Base-by-base conservation (phyloP, 208 protist species). In the Trypanosomatidae sp. region DNA sequence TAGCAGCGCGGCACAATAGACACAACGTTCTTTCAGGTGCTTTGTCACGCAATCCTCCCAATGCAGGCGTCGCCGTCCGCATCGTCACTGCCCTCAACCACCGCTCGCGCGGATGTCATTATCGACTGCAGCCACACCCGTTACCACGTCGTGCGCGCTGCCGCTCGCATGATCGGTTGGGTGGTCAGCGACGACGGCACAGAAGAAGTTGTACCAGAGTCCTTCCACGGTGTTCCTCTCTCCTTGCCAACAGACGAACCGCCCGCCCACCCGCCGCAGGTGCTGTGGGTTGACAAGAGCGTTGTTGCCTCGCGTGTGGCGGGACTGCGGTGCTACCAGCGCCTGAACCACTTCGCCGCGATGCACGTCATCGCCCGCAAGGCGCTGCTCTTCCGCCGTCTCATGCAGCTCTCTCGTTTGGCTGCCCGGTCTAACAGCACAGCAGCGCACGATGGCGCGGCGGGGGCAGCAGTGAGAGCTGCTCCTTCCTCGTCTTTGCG, bases 271-370 rank as follows among this genome's bases (percentile, higher is more conserved):
- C 86, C 82, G 17, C 90, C 83, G 30, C 90, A 98, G 71, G 77
- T 98, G 12, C 62, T 95, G 33, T 99, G 95, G 95, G 71, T 86
- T 0, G 97, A 99, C 69, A 88, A 84, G 43, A 97, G 88, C 73
- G 88, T 98, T 12, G 15, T 84, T 17, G 13, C 71, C 8, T 60
- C 85, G 2, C 81, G 91, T 33, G 88, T 98, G 1, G 81, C 85
- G 10, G 73, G 50, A 12, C 66, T 98, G 64, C 70, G 66, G 28
- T 82, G 74, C 43, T 86, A 81, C 50, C 95, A 98, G 77, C 82
- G 91, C 1, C 85, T 99, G 22, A 99, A 99, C 80, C 97, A 99
- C 83, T 98, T 97, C 69, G 81, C 92, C 1, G 84, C 81, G 0
- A 99, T 99, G 91, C 52, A 90, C 50, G 79, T 87, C 36, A 88